Base-by-base conservation (phyloP, 805 yeast genomes). In the Wickerhamiella kurtzmanii region DNA sequence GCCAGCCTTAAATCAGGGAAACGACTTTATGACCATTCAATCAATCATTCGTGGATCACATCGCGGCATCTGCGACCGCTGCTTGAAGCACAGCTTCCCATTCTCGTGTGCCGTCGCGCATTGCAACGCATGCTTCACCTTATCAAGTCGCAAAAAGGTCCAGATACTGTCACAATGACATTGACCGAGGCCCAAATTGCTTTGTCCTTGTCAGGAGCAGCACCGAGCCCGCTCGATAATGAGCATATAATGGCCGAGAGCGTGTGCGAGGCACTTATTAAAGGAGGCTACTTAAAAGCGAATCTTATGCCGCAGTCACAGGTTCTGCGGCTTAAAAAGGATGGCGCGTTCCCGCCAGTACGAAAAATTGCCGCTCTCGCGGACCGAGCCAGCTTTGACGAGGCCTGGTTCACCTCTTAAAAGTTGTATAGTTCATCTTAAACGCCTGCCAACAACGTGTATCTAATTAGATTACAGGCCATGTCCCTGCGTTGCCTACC, bases 1-100 rank as follows among this genome's bases (percentile, higher is more conserved):
- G 48, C 49, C 1, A 57, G 66, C 5, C 56, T 79, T 4, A 59
- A 61, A 42, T 35, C 58, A 2, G 85, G 82, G 1, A 67, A 71
- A 50, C 62, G 20, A 3, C 68, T 71, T 48, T 57, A 55, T 56
- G 60, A 62, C 38, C 60, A 53, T 58, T 44, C 69, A 38, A 56
- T 37, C 50, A 62, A 50, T 60, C 47, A 59, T 37, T 50, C 51
- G 17, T 56, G 58, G 49, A 51, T 61, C 53, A 51, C 55, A 18
- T 32, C 50, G 17, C 44, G 52, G 3, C 52, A 57, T 18, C 50
- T 60, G 18, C 45, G 60, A 21, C 58, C 61, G 17, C 44, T 64
- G 13, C 15, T 66, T 5, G 52, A 60, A 15, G 43, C 45, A 8
- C 48, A 53, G 4, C 48, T 63, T 21, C 58, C 62, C 3, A 48